A percentile compares a stretch with the other conserved stretches of the same genome.
phyloP scores from a whole-genome alignment of 768 basidiomycete species.

The Lactarius hatsudake region DNA sequence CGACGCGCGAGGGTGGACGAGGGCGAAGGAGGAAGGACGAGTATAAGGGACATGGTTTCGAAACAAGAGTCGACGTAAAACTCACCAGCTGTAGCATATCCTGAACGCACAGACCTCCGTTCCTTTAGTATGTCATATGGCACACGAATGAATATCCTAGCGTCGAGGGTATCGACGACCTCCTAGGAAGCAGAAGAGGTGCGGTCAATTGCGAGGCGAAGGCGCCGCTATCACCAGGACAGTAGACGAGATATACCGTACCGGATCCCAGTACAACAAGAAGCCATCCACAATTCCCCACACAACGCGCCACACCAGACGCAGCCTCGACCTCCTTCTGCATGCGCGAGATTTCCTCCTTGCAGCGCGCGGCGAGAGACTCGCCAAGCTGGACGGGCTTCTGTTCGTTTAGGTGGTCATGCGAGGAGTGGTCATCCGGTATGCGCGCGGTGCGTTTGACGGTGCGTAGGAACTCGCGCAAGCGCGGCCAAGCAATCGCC shows the following conservation, averaged over 20 bases:
- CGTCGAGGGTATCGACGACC: constrained; percentile 69
- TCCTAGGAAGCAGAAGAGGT: constrained; percentile 42
- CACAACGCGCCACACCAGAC: constrained; percentile 48
- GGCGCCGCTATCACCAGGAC: neutral
- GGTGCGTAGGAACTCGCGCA: constrained; percentile 58
- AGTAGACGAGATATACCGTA: constrained; percentile 34
- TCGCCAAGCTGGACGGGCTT: constrained; percentile 61
- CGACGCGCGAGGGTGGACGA: constrained; percentile 28
- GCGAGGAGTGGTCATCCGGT: constrained; percentile 70
- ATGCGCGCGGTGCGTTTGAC: constrained; percentile 67
- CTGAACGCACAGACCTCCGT: constrained; percentile 74
- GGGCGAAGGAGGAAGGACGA: neutral
- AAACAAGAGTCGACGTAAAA: neutral
- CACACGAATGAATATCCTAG: constrained; percentile 81
- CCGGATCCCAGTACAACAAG: constrained; percentile 86
- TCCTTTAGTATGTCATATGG: constrained; percentile 70
- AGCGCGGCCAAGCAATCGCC: constrained; percentile 81
- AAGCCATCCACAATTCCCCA: constrained; percentile 95
- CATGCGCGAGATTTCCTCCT: constrained; percentile 48
- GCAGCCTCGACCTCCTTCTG: constrained; percentile 42
- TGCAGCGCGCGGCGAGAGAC: constrained; percentile 48
- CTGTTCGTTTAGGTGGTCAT: constrained; percentile 91
- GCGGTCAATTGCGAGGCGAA: neutral
- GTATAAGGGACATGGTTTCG: constrained; percentile 1
- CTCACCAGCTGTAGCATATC: constrained; percentile 89